These are phyloP conservation scores for Clarkia xantiana DNA, from an alignment of 345 rosid genomes.

Conservation along the genomic window DNA sequence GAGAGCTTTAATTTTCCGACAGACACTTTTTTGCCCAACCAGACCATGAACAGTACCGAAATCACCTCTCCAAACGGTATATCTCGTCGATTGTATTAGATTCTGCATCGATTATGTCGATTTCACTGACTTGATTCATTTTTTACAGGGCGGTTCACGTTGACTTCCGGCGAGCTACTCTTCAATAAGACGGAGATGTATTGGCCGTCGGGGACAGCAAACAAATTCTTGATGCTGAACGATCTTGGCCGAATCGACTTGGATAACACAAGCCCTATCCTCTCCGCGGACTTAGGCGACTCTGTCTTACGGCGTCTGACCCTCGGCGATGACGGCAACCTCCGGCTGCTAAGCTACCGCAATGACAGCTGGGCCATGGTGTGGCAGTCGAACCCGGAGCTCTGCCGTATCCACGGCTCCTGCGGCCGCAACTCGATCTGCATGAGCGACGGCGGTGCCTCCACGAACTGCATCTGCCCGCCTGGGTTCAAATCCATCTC, in stretches of 20 bases:
- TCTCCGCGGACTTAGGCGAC: conserved; percentile 24
- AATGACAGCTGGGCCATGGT: conserved; percentile 15
- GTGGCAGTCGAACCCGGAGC: conserved; percentile 42
- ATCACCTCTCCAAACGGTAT: conserved; percentile 25
- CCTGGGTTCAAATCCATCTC: conserved; percentile 25
- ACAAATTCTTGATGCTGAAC: conserved; percentile 10
- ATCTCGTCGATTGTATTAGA: too few relatives aligned
- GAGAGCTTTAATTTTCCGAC: conserved; percentile 25
- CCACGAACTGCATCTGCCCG: conserved; percentile 34
- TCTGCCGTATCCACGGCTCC: conserved; percentile 27
- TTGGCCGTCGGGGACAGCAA: conserved; percentile 13
- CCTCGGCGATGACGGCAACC: conserved; percentile 39
- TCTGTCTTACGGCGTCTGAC: conserved; percentile 18
- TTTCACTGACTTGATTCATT: not conserved
- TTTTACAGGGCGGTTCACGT: conserved; percentile 17
- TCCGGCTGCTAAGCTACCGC: conserved; percentile 27
- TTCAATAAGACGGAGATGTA: conserved; percentile 16
- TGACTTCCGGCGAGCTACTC: conserved; percentile 12
- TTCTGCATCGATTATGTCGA: not conserved
- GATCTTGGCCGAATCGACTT: conserved; percentile 12
- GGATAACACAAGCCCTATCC: conserved; percentile 2
- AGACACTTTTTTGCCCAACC: conserved; percentile 35
- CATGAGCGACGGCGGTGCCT: conserved; percentile 17
- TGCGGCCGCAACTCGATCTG: conserved; percentile 52
- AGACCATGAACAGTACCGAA: conserved; percentile 11